phyloP scores from a whole-genome alignment of 257 asterid genomes.

The Vinca minor region DNA sequence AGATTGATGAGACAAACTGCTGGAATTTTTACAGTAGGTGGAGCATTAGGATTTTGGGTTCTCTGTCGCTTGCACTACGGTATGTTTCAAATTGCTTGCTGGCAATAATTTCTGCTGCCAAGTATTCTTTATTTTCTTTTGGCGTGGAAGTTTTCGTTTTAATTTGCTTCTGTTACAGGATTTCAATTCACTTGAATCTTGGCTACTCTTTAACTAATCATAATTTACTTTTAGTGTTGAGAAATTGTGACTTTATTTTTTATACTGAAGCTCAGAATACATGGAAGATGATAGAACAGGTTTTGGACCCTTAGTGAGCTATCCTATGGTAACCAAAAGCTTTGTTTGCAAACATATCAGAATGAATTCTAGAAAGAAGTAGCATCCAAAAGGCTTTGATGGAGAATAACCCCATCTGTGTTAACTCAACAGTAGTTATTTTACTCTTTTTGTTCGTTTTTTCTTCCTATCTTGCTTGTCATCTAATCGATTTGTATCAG shows the following conservation, averaged over 20 bases:
- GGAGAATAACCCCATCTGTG: background rate
- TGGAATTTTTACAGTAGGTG: conserved; percentile 72
- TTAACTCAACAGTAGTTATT: too few species aligned
- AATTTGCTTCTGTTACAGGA: background rate
- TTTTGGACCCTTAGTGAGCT: background rate
- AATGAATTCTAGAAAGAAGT: background rate
- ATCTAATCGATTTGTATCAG: too few species aligned
- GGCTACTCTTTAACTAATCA: background rate
- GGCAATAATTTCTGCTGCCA: too few species aligned
- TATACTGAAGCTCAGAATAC: background rate
- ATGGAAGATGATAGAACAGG: background rate
- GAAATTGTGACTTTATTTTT: background rate
- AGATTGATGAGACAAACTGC: conserved; percentile 84
- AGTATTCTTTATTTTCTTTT: too few species aligned
- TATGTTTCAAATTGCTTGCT: conserved; percentile 18
- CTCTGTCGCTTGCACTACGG: conserved; percentile 90
- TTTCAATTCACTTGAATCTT: background rate
- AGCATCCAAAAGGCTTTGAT: background rate
- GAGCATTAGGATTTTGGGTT: conserved; percentile 78
- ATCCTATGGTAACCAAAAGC: too few species aligned
- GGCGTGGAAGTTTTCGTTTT: background rate
- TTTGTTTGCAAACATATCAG: background rate
- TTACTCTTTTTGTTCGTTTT: too few species aligned
- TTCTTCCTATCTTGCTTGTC: too few species aligned
- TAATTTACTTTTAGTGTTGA: background rate